Base-by-base conservation (phyloP, 371 early-diverging fungal species). In the Capniomyces stellatus region DNA sequence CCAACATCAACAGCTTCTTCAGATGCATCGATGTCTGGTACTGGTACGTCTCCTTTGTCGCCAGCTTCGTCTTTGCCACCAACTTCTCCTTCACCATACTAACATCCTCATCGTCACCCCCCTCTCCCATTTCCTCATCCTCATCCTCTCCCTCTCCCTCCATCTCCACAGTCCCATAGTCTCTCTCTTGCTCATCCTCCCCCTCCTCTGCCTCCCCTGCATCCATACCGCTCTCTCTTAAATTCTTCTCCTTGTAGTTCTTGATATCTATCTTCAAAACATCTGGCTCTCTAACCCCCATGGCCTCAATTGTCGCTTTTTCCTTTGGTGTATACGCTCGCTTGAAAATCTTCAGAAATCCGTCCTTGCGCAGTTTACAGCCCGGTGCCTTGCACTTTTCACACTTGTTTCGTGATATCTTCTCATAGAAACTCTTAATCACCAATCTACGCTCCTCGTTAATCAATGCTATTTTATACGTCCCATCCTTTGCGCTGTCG, bases 301-400 rank as follows among this genome's bases (percentile, higher is more conserved):
- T 73, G 1, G 76, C 71, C 15, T 72, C 70, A 84, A 90, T 89
- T 25, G 65, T 60, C 3, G 70, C 56, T 57, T 73, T 75, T 54
- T 80, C 73, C 66, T 86, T 90, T 56, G 78, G 76, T 31, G 70
- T 63, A 58, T 92, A 71, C 25, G 78, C 74, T 63, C 81, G 74
- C 60, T 88, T 77, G 66, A 93, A 94, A 21, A 97, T 72, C 71
- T 94, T 94, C 46, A 80, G 74, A 53, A 74, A 74, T 23, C 85
- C 87, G 56, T 92, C 92, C 56, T 81, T 85, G 25, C 92, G 78
- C 56, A 90, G 74, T 29, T 81, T 78, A 41, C 88, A 85, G 2
- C 79, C 70, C 29, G 78, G 73, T n/a, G 83, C 87, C 42, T 74
- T 63, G 68, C 96, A 95, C 72, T 89, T 83, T 46, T 73, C 75